Evolutionary conservation across 31 red algal genomes (phyloP).

Genomic region (Endocladia muricata): DNA sequence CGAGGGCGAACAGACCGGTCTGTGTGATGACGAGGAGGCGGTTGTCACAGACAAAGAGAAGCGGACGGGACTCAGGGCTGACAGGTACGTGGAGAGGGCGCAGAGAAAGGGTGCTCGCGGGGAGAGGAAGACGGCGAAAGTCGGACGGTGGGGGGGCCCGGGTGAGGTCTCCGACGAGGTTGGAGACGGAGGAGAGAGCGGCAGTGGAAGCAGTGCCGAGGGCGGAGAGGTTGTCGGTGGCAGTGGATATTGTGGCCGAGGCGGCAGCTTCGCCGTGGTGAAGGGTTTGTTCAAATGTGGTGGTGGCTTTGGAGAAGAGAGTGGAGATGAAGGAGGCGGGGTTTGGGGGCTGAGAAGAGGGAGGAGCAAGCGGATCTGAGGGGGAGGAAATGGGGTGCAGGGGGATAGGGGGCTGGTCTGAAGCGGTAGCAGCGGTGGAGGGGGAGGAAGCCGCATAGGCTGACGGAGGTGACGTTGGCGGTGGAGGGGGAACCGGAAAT

Average conservation of each 20-base stretch:
- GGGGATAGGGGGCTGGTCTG: neutral
- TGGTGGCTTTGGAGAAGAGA: conserved; percentile 20
- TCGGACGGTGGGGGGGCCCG: neutral
- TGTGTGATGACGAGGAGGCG: conserved; percentile 8
- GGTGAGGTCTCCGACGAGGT: conserved; percentile 1
- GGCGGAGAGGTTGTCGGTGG: conserved; percentile 12
- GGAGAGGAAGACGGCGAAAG: neutral
- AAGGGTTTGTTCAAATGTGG: conserved; percentile 7
- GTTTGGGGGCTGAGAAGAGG: conserved; percentile 6
- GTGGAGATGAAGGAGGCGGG: conserved; percentile 13
- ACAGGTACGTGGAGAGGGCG: neutral
- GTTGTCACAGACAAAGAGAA: neutral
- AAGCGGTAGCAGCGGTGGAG: neutral
- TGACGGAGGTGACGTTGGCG: neutral
- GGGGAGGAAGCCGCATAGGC: neutral
- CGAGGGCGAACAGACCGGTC: neutral
- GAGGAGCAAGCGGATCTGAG: neutral
- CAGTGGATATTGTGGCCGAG: conserved; percentile 1
- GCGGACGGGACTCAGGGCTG: neutral
- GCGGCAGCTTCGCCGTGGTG: neutral
- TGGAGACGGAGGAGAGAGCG: neutral
- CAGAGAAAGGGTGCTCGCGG: neutral
- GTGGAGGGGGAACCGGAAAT: neutral
- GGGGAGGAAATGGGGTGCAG: neutral
- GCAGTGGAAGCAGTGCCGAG: neutral